These are phyloP conservation scores for Erythrophleum fordii DNA, from an alignment of 306 rosid genomes.

Conservation along the genomic window DNA sequence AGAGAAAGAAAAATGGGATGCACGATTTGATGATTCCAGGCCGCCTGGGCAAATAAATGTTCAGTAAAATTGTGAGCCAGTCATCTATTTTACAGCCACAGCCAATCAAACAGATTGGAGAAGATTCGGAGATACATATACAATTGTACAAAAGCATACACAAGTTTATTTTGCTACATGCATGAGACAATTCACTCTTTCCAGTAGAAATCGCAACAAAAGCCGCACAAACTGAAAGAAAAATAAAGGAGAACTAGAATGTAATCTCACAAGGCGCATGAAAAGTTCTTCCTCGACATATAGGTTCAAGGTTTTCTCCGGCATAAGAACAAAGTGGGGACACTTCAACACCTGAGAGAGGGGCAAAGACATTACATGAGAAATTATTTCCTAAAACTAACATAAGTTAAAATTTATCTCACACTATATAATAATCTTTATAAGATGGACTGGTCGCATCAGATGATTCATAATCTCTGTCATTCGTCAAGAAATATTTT, in stretches of 20 bases:
- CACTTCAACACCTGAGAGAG: conserved; percentile 64
- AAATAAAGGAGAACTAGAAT: conserved; percentile 37
- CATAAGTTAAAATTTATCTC: neutral
- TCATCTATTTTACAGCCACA: neutral
- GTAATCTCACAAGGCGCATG: conserved; percentile 80
- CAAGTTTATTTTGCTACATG: neutral
- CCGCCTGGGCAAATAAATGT: neutral
- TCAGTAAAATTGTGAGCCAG: neutral
- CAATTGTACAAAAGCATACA: neutral
- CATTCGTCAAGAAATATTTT: neutral
- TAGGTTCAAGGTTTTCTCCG: conserved; percentile 68
- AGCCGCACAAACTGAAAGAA: conserved; percentile 31
- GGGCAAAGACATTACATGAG: neutral
- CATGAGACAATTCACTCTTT: conserved; percentile 8
- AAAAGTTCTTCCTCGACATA: conserved; percentile 73
- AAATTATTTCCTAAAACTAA: neutral
- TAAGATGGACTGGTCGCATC: neutral
- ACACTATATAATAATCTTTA: neutral
- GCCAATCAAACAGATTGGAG: neutral
- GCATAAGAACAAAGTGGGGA: conserved; percentile 71
- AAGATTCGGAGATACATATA: neutral
- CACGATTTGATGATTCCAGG: neutral
- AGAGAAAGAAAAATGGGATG: neutral
- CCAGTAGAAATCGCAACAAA: neutral
- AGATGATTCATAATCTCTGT: neutral